A percentile compares a stretch with the other conserved stretches of the same genome.
These are phyloP conservation scores for Bipolaris cookei DNA, from an alignment of 2,329 filamentous ascomycete species.

Conservation along the genomic window DNA sequence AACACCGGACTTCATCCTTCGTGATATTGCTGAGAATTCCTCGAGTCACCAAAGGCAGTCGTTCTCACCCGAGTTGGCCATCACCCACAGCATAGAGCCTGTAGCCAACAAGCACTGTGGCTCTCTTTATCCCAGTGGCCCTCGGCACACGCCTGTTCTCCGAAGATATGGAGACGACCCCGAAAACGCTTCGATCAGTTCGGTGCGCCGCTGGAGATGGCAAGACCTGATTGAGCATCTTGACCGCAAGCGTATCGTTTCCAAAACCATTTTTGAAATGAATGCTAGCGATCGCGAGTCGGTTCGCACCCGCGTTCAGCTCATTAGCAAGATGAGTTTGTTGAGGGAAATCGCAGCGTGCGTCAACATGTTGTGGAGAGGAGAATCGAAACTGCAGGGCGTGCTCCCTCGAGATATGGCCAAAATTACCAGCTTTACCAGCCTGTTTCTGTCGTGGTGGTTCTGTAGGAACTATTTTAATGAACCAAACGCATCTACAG, in stretches of 20 bases:
- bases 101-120: not conserved
- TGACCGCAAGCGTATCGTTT: slow-evolving; percentile 55
- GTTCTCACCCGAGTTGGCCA: slow-evolving; percentile 1
- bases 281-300: slow-evolving; percentile 24
- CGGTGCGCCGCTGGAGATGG: slow-evolving; percentile 45
- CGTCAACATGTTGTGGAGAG: slow-evolving; percentile 29
- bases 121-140: not conserved
- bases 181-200: slow-evolving; percentile 34
- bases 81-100: slow-evolving; percentile 16
- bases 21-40: not conserved
- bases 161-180: slow-evolving; percentile 23
- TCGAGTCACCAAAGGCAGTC: not conserved
- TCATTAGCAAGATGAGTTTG: slow-evolving; percentile 27
- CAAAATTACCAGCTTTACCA: slow-evolving; percentile 36
- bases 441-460: slow-evolving; percentile 48
- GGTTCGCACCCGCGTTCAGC: slow-evolving; percentile 28
- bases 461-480: slow-evolving; percentile 30
- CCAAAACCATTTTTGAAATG: slow-evolving; percentile 51
- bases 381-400: slow-evolving; percentile 32
- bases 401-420: slow-evolving; percentile 32
- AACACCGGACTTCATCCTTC: not conserved
- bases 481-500: slow-evolving; percentile 6
- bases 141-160: not conserved
- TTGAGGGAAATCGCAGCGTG: slow-evolving; percentile 34
- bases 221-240: slow-evolving; percentile 43